Evolutionary conservation across 2,329 filamentous ascomycete genomes (phyloP).

Genomic region (Fusarium dimerum): DNA sequence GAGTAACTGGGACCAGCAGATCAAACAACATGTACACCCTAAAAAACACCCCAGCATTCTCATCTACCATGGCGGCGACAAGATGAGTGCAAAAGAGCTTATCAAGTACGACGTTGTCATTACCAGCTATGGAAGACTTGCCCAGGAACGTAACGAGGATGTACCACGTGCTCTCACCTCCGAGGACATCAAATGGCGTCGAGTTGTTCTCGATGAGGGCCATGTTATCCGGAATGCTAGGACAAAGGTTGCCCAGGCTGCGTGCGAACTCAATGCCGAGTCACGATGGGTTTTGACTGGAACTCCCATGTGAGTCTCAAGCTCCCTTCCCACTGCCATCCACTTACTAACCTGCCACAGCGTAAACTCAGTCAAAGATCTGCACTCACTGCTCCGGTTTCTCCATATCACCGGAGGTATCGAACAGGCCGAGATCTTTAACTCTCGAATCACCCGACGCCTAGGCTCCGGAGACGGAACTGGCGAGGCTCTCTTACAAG

Average conservation of each 20-base stretch:
- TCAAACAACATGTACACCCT: constrained; percentile 67
- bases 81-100: constrained; percentile 58
- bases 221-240: constrained; percentile 78
- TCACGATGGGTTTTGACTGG: constrained; percentile 81
- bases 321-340: too few relatives aligned
- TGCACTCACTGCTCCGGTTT: constrained; percentile 80
- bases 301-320: constrained; percentile 67
- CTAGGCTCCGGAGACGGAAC: constrained; percentile 57
- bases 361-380: constrained; percentile 77
- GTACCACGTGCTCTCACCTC: constrained; percentile 43
- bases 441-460: constrained; percentile 61
- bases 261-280: constrained; percentile 64
- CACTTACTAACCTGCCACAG: constrained; percentile 37
- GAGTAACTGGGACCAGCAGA: constrained; percentile 87
- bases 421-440: constrained; percentile 73
- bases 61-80: constrained; percentile 71
- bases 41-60: constrained; percentile 66
- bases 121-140: constrained; percentile 80
- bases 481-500: constrained; percentile 68
- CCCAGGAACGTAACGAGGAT: constrained; percentile 59
- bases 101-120: constrained; percentile 73
- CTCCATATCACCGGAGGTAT: constrained; percentile 75
- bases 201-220: constrained; percentile 81
- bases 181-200: constrained; percentile 64
- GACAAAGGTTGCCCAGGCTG: constrained; percentile 71